These are phyloP conservation scores for Fusarium sarcochroum DNA, from an alignment of 2,329 filamentous ascomycete species.

Conservation along the genomic window DNA sequence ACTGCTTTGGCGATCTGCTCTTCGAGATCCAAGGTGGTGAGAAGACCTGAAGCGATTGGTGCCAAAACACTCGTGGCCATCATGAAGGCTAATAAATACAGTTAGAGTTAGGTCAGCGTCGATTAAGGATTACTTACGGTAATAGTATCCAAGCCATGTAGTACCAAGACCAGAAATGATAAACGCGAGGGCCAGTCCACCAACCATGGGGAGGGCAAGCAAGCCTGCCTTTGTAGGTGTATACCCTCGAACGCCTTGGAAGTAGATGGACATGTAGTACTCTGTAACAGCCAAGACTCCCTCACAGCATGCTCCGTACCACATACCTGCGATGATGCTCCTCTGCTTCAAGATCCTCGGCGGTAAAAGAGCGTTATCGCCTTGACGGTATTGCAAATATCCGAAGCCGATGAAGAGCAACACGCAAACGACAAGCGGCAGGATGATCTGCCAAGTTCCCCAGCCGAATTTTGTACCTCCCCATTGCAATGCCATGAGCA, in stretches of 20 bases:
- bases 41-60: conserved; percentile 40
- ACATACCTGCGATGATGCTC: conserved; percentile 44
- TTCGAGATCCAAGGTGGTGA: conserved; percentile 39
- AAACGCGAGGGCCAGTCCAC: conserved; percentile 30
- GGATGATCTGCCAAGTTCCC: conserved; percentile 41
- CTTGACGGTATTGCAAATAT: conserved; percentile 39
- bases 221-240: conserved; percentile 37
- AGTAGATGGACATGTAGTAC: conserved; percentile 48
- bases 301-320: conserved; percentile 43
- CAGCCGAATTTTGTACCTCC: conserved; percentile 44
- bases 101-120: neutral
- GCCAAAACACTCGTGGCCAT: conserved; percentile 39
- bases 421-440: conserved; percentile 26
- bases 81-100: conserved; percentile 37
- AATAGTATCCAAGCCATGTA: conserved; percentile 44
- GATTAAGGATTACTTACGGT: conserved; percentile 9
- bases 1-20: conserved; percentile 43
- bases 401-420: conserved; percentile 30
- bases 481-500: conserved; percentile 47
- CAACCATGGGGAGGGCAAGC: conserved; percentile 44
- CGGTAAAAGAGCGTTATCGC: conserved; percentile 34
- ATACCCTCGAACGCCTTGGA: conserved; percentile 44
- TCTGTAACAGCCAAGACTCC: conserved; percentile 43
- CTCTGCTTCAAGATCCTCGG: conserved; percentile 42
- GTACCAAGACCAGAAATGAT: conserved; percentile 43